Evolutionary conservation across 2,329 filamentous ascomycete genomes (phyloP).

Genomic region (Penicillium concentricum): DNA sequence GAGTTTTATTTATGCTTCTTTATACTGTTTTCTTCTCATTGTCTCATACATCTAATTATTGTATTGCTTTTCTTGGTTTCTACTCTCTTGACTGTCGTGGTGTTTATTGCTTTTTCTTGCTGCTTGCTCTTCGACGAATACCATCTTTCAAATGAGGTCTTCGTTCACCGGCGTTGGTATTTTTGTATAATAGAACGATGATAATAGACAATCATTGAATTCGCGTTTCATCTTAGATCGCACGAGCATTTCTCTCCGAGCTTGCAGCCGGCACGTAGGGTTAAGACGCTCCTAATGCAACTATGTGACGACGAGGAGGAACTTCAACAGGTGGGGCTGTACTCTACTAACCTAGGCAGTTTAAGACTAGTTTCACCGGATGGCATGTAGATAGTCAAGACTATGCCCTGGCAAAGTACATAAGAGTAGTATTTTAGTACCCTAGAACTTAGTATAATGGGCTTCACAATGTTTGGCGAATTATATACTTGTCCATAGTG

Average conservation of each 20-base stretch:
- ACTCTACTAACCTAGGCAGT: no score
- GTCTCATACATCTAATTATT: constrained; percentile 8
- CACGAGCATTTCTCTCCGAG: not conserved
- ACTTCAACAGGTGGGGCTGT: not conserved
- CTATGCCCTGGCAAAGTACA: no score
- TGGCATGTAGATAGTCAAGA: no score
- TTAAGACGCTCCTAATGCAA: not conserved
- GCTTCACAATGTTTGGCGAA: no score
- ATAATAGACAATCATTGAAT: not conserved
- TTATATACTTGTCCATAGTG: no score
- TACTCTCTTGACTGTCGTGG: not conserved
- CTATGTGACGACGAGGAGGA: not conserved
- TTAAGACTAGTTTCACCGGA: no score
- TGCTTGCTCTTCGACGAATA: constrained; percentile 10
- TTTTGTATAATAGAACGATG: not conserved
- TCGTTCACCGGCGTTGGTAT: not conserved
- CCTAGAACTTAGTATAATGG: no score
- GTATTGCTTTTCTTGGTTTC: not conserved
- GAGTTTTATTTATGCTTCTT: constrained; percentile 14
- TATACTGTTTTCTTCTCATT: constrained; percentile 12
- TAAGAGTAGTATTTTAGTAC: no score
- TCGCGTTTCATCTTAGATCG: not conserved
- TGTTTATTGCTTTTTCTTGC: not conserved
- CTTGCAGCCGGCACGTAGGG: not conserved
- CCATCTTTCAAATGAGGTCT: constrained; percentile 5